These are phyloP conservation scores for Aspergillus sp. DNA, from an alignment of 2,329 filamentous ascomycete genomes.

Conservation along the genomic window DNA sequence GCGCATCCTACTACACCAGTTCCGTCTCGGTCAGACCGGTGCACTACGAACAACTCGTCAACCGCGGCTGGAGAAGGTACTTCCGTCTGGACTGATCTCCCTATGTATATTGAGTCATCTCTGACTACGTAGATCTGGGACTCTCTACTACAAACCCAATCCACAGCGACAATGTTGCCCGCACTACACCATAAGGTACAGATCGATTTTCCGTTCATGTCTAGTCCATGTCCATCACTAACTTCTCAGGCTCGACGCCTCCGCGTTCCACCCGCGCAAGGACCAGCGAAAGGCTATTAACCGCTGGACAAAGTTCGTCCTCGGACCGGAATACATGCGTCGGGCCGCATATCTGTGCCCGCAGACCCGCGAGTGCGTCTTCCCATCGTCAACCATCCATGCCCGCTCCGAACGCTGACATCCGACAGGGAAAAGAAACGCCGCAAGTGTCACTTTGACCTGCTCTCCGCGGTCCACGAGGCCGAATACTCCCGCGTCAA, in stretches of 20 bases:
- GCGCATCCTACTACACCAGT: slow-evolving; percentile 46
- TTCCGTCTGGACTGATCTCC: not conserved
- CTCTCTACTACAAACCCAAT: slow-evolving; percentile 51
- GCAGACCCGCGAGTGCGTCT: slow-evolving; percentile 41
- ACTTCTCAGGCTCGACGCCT: slow-evolving; percentile 38
- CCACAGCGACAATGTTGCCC: slow-evolving; percentile 81
- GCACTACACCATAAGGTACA: slow-evolving; percentile 60
- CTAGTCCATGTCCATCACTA: not conserved
- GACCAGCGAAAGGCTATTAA: slow-evolving; percentile 49
- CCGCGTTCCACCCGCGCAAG: slow-evolving; percentile 41
- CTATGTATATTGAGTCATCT: not conserved
- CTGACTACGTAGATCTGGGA: slow-evolving; percentile 40
- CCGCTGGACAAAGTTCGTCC: slow-evolving; percentile 47
- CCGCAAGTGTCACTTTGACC: slow-evolving; percentile 43
- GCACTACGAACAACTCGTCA: slow-evolving; percentile 48
- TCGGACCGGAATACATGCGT: slow-evolving; percentile 47
- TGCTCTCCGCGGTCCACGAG: slow-evolving; percentile 41
- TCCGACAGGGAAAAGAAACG: slow-evolving; percentile 41
- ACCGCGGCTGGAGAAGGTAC: slow-evolving; percentile 50
- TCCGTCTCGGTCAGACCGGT: slow-evolving; percentile 42
- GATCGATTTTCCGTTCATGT: not conserved
- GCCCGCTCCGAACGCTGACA: not conserved
- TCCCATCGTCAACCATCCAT: not conserved
- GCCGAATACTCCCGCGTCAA: slow-evolving; percentile 44
- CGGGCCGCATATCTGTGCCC: slow-evolving; percentile 46